Base-by-base conservation (phyloP, 192 early-diverging fungal genomes). In the Spinellus fusiger region DNA sequence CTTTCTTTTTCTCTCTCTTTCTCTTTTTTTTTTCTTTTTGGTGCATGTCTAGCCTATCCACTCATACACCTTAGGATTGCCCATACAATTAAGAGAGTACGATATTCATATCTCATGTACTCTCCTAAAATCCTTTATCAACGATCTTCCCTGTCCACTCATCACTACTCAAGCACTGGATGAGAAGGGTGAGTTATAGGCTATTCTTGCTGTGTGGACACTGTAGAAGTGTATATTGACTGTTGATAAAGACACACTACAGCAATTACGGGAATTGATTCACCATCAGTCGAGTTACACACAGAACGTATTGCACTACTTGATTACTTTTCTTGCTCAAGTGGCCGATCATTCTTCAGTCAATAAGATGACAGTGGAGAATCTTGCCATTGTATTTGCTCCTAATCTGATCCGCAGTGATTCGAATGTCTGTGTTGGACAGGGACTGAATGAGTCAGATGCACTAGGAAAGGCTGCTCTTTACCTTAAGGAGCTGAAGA, bases 311-410 rank as follows among this genome's bases (percentile, higher is more conserved):
- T 63, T 85, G 37, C 78, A 75, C 29, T 84, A 84, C 31, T 69
- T 92, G n/a, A 88, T 89, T 62, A 62, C 73, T 20, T 82, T 96
- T 26, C 75, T 96, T 38, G 73, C 77, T 34, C 74, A 85, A 25
- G 83, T 94, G 32, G 84, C 90, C 23, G 76, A 80, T 23, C 77
- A 89, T 62, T 76, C 82, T 16, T 59, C 62, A 1, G 40, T 44
- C 40, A 98, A 95, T 79, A 78, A 84, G 56, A 98, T 98, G 95
- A 93, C 87, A 2, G 62, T 87, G 3, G 71, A 76, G 28, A 93
- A 91, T 69, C 72, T 95, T 46, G 88, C 91, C 0, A 82, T 93
- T 12, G 87, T 94, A 2, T 90, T 92, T 82, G 78, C 91, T 5
- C 93, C 93, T 6, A 98, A 93, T 59, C 77, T 98, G 64, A 83